Base-by-base conservation (phyloP, 2,329 filamentous ascomycete species). In the Alternaria conjuncta region DNA sequence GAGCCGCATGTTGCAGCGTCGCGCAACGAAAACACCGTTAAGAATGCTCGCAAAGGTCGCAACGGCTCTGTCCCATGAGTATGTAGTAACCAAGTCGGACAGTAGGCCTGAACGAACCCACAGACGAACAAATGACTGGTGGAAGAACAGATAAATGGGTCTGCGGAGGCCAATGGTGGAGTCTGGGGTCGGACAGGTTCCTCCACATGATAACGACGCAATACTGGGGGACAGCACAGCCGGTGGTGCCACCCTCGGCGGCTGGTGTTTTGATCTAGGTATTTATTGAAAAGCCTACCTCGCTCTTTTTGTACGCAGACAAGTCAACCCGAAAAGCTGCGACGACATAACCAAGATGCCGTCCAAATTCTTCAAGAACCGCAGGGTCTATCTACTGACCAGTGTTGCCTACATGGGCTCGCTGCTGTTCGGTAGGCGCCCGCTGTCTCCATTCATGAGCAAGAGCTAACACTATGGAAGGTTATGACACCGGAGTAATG, bases 341-440 rank as follows among this genome's bases (percentile, higher is more conserved):
- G 51, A 49, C 47, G 43, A 60, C 36, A 45, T 36, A 60, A 32
- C 43, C 44, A 63, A 26, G 21, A 63, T 63, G 60, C 32, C 50
- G 56, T 63, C 60, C 20, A 41, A 44, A 50, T 63, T 63, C 50
- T 60, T 63, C 60, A 63, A 63, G 25, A 63, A 63, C 49, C 60
- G 56, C 44, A 63, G 56, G 36, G 56, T 63, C 21, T 63, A 63
- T 36, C 50, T 63, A n/a, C 18, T 63, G 25, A 63, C 60, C 12
- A 58, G 56, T 50, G 60, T 63, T 30, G 60, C 60, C 56, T 63
- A 63, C 32, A 63, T 60, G 56, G 60, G 60, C 56, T 63, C 60
- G 32, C 60, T 63, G 36, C 56, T 63, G 28, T 63, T 63, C 32
- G 60, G 56, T 63, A 30, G 18, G 56, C 26, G 51, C 32, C 0